Conservation (phyloP, 1,284 basidiomycete genomes). For the Moniliella sp. region DNA sequence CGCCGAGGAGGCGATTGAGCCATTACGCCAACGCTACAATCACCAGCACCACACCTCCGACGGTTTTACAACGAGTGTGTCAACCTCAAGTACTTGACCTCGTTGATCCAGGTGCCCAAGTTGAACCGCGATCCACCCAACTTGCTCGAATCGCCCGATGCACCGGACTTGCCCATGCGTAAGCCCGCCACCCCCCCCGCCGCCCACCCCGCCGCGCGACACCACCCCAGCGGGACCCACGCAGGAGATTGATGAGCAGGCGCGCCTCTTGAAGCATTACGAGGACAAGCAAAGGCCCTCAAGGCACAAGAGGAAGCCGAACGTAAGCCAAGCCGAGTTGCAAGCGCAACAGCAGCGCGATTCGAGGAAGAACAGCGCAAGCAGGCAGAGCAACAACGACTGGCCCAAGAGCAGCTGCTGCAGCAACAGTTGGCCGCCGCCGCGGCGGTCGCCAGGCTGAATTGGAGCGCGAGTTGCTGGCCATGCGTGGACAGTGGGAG, state of each 20-base stretch:
- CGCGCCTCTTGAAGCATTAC: constrained; percentile 81
- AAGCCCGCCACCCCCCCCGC: constrained; percentile 11
- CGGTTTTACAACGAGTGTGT: constrained; percentile 33
- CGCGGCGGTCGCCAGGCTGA: constrained; percentile 44
- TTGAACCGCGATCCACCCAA: constrained; percentile 32
- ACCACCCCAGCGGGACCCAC: constrained; percentile 17
- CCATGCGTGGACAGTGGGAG: constrained; percentile 88
- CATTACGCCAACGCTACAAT: constrained; percentile 27
- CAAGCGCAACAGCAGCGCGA: constrained; percentile 65
- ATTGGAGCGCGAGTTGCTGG: constrained; percentile 70
- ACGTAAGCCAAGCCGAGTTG: constrained; percentile 51
- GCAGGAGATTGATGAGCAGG: constrained; percentile 66
- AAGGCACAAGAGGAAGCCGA: constrained; percentile 60
- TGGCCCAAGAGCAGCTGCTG: constrained; percentile 70
- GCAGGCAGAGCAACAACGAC: constrained; percentile 68
- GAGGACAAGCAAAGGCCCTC: constrained; percentile 78
- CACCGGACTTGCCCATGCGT: constrained; percentile 5
- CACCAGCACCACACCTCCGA: constrained; percentile 27
- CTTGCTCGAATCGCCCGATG: constrained; percentile 28
- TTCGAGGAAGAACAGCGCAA: constrained; percentile 64
- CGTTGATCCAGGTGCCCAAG: constrained; percentile 32
- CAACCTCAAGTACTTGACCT: constrained; percentile 31
- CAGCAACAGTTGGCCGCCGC: constrained; percentile 55
- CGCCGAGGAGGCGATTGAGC: constrained; percentile 29
- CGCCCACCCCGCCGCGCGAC: constrained; percentile 4